Evolutionary conservation across 352 stramenopile genomes (phyloP).

Genomic region (Globisporangium barbulae): DNA sequence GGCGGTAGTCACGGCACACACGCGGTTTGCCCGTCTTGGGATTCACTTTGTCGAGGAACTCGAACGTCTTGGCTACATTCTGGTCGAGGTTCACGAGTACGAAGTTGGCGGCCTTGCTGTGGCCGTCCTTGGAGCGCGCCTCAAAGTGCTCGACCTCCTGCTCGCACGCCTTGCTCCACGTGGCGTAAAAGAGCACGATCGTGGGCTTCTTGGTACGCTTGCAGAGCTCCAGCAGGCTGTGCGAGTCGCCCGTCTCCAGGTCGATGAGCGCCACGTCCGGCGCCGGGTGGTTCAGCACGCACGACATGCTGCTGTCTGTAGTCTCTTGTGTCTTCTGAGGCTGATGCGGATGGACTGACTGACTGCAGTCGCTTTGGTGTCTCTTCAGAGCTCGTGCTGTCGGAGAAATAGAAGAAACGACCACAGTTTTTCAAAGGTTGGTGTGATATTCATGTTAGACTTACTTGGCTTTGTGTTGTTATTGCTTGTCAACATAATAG

Average conservation of each 20-base stretch:
- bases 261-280: conserved; percentile 47
- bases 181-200: conserved; percentile 61
- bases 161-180: conserved; percentile 54
- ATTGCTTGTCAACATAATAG: neutral
- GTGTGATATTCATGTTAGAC: neutral
- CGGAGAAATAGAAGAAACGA: conserved; percentile 2
- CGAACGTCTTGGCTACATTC: conserved; percentile 44
- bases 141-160: conserved; percentile 56
- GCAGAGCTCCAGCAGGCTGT: conserved; percentile 33
- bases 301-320: conserved; percentile 31
- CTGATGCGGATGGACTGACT: neutral
- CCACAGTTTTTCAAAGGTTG: neutral
- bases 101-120: conserved; percentile 52
- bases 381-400: neutral
- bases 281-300: conserved; percentile 43
- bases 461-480: neutral
- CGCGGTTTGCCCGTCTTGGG: conserved; percentile 33
- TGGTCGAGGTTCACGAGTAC: conserved; percentile 64
- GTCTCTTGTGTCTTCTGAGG: neutral
- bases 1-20: conserved; percentile 46
- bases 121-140: conserved; percentile 45
- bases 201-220: conserved; percentile 31
- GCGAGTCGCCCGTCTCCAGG: conserved; percentile 42
- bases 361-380: neutral
- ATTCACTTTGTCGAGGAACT: conserved; percentile 44